Evolutionary conservation across 2,329 filamentous ascomycete species (phyloP).

Genomic region (Paracorniculantispora psalliotae): DNA sequence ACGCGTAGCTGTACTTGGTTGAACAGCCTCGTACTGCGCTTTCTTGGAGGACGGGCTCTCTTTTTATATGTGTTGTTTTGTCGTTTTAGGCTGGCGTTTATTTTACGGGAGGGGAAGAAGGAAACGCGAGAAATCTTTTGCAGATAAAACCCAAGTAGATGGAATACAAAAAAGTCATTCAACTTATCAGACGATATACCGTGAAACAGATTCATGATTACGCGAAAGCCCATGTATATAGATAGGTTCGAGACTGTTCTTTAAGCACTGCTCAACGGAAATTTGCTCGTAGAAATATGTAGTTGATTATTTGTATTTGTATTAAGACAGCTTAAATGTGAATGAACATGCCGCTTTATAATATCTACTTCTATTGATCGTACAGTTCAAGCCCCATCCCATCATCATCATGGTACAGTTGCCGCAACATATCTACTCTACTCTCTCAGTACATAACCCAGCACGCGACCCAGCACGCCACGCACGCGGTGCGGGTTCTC

Average conservation of each 20-base stretch:
- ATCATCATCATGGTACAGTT: not conserved
- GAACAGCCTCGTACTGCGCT: too few species aligned
- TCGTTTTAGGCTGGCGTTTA: conserved; percentile 13
- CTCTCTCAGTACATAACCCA: conserved; percentile 44
- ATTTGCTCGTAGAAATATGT: too few species aligned
- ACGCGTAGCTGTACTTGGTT: too few species aligned
- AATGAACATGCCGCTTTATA: too few species aligned
- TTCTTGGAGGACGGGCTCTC: not conserved
- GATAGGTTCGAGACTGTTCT: too few species aligned
- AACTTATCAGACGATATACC: not conserved
- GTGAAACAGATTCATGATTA: too few species aligned
- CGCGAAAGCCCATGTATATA: too few species aligned
- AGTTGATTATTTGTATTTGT: too few species aligned
- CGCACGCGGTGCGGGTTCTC: conserved; percentile 61
- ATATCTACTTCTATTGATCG: too few species aligned
- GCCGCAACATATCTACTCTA: not conserved
- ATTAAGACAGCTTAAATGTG: too few species aligned
- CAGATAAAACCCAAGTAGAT: not conserved
- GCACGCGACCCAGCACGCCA: conserved; percentile 61
- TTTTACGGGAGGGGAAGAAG: conserved; percentile 7
- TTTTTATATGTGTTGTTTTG: conserved; percentile 5
- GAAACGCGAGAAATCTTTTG: not conserved
- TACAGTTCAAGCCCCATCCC: too few species aligned
- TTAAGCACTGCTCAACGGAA: too few species aligned
- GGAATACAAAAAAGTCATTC: not conserved